These are phyloP conservation scores for Fusarium tanahbumbuense DNA, from an alignment of 2,329 filamentous ascomycete genomes.

Conservation along the genomic window DNA sequence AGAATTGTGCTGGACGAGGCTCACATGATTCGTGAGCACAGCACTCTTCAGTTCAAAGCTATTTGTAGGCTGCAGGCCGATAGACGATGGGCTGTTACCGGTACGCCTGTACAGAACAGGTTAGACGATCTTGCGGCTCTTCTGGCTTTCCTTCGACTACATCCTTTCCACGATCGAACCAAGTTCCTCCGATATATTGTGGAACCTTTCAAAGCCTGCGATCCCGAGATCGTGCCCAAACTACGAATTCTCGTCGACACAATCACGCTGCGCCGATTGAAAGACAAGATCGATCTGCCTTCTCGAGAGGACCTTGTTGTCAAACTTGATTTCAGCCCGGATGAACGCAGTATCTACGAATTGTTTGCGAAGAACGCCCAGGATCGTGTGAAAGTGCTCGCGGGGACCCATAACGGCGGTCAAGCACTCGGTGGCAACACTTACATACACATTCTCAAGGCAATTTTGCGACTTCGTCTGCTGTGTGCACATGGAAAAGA, in stretches of 20 bases:
- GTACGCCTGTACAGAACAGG: conserved; percentile 94
- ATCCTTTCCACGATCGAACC: conserved; percentile 82
- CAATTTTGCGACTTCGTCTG: conserved; percentile 87
- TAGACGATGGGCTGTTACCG: conserved; percentile 95
- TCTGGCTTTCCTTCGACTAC: conserved; percentile 84
- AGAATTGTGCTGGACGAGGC: conserved; percentile 94
- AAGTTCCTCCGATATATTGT: conserved; percentile 85
- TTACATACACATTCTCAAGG: conserved; percentile 94
- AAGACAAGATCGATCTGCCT: conserved; percentile 89
- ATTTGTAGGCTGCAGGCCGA: conserved; percentile 83
- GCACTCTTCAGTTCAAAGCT: conserved; percentile 84
- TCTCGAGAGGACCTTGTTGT: conserved; percentile 78
- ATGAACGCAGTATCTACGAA: conserved; percentile 83
- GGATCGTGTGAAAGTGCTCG: conserved; percentile 82
- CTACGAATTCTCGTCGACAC: conserved; percentile 91
- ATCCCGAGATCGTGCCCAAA: conserved; percentile 85
- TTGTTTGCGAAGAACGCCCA: conserved; percentile 85
- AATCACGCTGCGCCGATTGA: conserved; percentile 90
- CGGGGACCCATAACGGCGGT: conserved; percentile 65
- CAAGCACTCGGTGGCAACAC: conserved; percentile 82
- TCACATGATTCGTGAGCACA: conserved; percentile 90
- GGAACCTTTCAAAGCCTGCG: conserved; percentile 85
- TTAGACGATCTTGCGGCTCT: conserved; percentile 90
- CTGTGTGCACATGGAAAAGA: conserved; percentile 96
- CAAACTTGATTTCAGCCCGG: conserved; percentile 77